Evolutionary conservation across 768 basidiomycete species (phyloP), one percentile per base, ranked within the genome.

Genomic region (Coprinopsis strossmayeri): DNA sequence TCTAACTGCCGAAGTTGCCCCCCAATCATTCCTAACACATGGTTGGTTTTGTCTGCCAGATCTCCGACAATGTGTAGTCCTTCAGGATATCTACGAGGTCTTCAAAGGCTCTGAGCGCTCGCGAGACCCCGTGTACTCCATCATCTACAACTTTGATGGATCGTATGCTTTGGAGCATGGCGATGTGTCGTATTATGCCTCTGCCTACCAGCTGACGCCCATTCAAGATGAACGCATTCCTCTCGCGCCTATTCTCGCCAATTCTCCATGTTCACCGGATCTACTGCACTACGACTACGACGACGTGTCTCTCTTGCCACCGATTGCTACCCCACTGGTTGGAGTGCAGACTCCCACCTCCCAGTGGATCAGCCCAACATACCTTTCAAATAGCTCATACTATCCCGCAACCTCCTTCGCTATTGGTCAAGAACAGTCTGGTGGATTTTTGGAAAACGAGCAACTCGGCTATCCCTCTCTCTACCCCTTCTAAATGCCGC

Each of bases 51-150:
- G 10, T 46, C 28, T 21, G 7, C 38, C 21, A 52, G 51, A 48
- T 23, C 41, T 52, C 10, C 38, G 40, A 26, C 46, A 35, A 17
- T 47, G 30, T 23, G 32, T 39, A 39, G 46, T 52, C 30, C 43
- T 52, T 44, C 51, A 52, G 40, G 51, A 52, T 23, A 48, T 52
- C 17, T 43, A 48, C 17, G 42, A 52, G 20, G 15, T 32, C 30
- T 26, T 39, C 26, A 30, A 32, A 3, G 30, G 15, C 18, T 10
- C 41, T 3, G 51, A 52, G 20, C 26, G 44, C 3, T 24, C 23
- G 7, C 11, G 24, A n/a, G 45, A 51, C 28, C 50, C 50, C 18
- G 39, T 51, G 26, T 51, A 51, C 25, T 46, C 50, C 37, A 32
- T 51, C 37, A 38, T 46, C 37, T 51, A 45, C 45, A 45, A 41